Evolutionary conservation across 2,329 filamentous ascomycete genomes (phyloP), one percentile per base, ranked within the genome.

Genomic region (Aphanoascus verrucosus): DNA sequence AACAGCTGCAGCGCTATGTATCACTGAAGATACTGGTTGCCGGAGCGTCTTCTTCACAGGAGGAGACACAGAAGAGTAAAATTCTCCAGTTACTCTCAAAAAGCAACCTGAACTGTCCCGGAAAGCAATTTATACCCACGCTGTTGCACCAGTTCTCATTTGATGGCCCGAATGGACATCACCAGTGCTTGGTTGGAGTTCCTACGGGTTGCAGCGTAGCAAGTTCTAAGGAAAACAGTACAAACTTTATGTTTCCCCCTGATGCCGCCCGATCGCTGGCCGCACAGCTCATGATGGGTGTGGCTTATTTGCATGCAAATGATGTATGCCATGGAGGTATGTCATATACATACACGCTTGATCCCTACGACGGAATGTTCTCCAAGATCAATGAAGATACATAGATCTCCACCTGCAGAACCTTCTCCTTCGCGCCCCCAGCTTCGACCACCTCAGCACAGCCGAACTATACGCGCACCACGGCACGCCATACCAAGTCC

Each of bases 281-380:
- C 23, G 59, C 59, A 2, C 59, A 61, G 45, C 47, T 58, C 42
- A 34, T 60, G 9, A 57, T 62, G 57, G 59, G 58, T 8, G 28
- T 61, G 50, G 38, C 40, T 20, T 61, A 60, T 49, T 53, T 61
- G 49, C 59, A 60, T 55, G 34, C 54, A 23, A 59, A 59, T 47
- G 60, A 53, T 44, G 49, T 62, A 53, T 60, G 55, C 20, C 59
- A 62, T 44, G 59, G 56, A 55, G 59, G 57, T 62, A 55, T 28
- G 55, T 44, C 46, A 53, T 28, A 52, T 37, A 23, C 28, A 45
- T 11, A n/a, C n/a, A n/a, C n/a, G n/a, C 2, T 9, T 32, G 11
- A 14, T 49, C 12, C 17, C 31, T 31, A 43, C 20, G 11, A 34
- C 8, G 43, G 12, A 8, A 5, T 44, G 53, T 46, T 28, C 32